Percentiles rank a stretch among this genome's conserved stretches.
Evolutionary conservation across 2,329 filamentous ascomycete genomes (phyloP).

Genomic region (Fusarium neocosmosporiellum): DNA sequence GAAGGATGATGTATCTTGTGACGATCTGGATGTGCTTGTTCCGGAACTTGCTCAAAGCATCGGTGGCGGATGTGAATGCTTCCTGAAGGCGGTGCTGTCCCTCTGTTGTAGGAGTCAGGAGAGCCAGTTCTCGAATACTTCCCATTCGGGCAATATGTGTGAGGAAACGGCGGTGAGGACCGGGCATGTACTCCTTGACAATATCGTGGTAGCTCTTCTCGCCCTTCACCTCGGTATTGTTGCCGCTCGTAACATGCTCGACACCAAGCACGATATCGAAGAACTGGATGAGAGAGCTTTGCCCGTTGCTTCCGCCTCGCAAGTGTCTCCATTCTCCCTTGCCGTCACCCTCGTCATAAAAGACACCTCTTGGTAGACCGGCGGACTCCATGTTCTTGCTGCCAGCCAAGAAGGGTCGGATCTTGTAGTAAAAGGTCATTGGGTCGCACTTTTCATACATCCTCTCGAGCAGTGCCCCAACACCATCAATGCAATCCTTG

Average conservation of each 20-base stretch:
- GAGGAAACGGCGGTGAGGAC: constrained; percentile 82
- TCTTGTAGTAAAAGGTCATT: constrained; percentile 87
- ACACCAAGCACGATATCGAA: constrained; percentile 89
- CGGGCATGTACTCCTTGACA: constrained; percentile 92
- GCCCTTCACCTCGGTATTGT: constrained; percentile 36
- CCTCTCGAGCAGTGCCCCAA: constrained; percentile 75
- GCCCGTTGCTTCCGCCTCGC: constrained; percentile 92
- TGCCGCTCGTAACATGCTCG: constrained; percentile 70
- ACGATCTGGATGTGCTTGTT: constrained; percentile 93
- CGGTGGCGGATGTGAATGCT: constrained; percentile 77
- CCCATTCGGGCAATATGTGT: constrained; percentile 74
- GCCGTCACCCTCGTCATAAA: constrained; percentile 81
- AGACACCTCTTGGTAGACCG: constrained; percentile 83
- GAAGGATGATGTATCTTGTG: constrained; percentile 88
- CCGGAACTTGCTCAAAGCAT: constrained; percentile 79
- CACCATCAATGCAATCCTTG: constrained; percentile 73
- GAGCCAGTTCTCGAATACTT: constrained; percentile 79
- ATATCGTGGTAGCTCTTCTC: constrained; percentile 65
- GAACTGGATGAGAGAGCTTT: constrained; percentile 92
- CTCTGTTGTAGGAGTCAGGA: constrained; percentile 61
- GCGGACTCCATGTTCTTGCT: constrained; percentile 92
- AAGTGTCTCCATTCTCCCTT: constrained; percentile 78
- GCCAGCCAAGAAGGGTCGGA: constrained; percentile 89
- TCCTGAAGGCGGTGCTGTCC: constrained; percentile 58
- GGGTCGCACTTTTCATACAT: constrained; percentile 95